Evolutionary conservation across 2,329 filamentous ascomycete genomes (phyloP).

Genomic region (Coleophoma cylindrospora): DNA sequence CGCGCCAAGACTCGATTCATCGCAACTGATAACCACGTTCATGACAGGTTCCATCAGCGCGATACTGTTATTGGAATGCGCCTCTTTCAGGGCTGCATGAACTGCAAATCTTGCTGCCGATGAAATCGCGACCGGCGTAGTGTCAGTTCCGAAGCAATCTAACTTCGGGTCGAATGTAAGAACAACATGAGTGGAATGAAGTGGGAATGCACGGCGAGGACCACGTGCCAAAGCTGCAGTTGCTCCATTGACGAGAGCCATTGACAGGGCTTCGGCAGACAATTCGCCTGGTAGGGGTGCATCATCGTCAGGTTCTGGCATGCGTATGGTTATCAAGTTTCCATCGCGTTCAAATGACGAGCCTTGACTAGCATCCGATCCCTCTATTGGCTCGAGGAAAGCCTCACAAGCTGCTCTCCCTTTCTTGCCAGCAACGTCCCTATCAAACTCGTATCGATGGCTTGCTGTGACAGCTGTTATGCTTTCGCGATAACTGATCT

Average conservation of each 20-base stretch:
- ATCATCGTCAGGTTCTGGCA: slow-evolving; percentile 34
- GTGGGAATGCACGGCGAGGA: slow-evolving; percentile 71
- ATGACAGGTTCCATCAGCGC: slow-evolving; percentile 90
- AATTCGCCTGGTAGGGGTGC: slow-evolving; percentile 48
- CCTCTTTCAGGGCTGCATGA: slow-evolving; percentile 60
- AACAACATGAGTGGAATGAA: slow-evolving; percentile 70
- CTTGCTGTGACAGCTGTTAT: slow-evolving; percentile 52
- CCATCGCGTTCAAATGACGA: slow-evolving; percentile 54
- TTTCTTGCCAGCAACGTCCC: slow-evolving; percentile 71
- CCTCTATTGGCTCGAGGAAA: slow-evolving; percentile 55
- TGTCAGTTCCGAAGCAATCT: slow-evolving; percentile 63
- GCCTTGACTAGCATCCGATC: slow-evolving; percentile 31
- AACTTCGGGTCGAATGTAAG: slow-evolving; percentile 61
- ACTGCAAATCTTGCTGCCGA: slow-evolving; percentile 66
- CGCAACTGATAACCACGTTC: slow-evolving; percentile 80
- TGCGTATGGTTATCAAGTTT: slow-evolving; percentile 59
- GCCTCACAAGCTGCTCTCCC: slow-evolving; percentile 75
- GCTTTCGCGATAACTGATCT: slow-evolving; percentile 92
- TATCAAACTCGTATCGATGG: slow-evolving; percentile 66
- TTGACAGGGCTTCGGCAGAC: slow-evolving; percentile 40
- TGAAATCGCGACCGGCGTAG: slow-evolving; percentile 61
- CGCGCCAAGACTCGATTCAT: slow-evolving; percentile 73
- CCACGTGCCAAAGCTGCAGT: slow-evolving; percentile 81
- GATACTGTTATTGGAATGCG: slow-evolving; percentile 48
- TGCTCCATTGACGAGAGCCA: slow-evolving; percentile 69